Base-by-base conservation (phyloP, 108 stramenopile genomes). In the Conticribra guillardii region DNA sequence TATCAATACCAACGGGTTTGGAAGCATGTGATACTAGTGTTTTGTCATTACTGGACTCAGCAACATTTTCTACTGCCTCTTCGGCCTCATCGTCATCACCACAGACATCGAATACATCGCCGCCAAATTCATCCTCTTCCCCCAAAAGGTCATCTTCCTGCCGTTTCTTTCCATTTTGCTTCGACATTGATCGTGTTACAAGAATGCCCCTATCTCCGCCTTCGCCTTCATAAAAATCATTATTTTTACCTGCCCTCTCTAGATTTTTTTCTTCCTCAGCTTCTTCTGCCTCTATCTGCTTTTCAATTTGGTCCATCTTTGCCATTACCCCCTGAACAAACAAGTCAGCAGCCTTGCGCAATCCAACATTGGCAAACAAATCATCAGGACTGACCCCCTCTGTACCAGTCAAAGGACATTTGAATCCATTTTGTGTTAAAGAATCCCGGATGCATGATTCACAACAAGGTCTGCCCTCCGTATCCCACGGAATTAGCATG, bases 61-160 rank as follows among this genome's bases (percentile, higher is more conserved):
- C 21, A 24, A 24, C 11, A 24, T 44, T 1, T 29, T 23, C 41
- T 21, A 44, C 37, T 23, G 34, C 37, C 9, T 17, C 28, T 5
- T 37, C 51, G 19, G 82, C 84, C 16, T 72, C 55, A 0, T 62
- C 49, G 2, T 70, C 79, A n/a, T 30, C 76, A 8, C n/a, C n/a
- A n/a, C n/a, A n/a, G n/a, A 93, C 89, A 51, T 87, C 93, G 76
- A 94, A 94, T 8, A 94, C 93, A 64, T 94, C 93, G 16, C 93
- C 93, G 26, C 93, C 93, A 79, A 94, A 94, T 30, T 86, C 86
- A 61, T 86, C 88, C 15, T 86, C 91, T 4, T 68, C 87, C 16
- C 84, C 87, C 64, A 86, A 85, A 1, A 74, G 80, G 68, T 85
- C 84, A 48, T 89, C 91, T 21, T 81, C 76, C 1, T 79, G 55